Base-by-base conservation (phyloP, 345 rosid genomes). In the Nasturtium officinale region DNA sequence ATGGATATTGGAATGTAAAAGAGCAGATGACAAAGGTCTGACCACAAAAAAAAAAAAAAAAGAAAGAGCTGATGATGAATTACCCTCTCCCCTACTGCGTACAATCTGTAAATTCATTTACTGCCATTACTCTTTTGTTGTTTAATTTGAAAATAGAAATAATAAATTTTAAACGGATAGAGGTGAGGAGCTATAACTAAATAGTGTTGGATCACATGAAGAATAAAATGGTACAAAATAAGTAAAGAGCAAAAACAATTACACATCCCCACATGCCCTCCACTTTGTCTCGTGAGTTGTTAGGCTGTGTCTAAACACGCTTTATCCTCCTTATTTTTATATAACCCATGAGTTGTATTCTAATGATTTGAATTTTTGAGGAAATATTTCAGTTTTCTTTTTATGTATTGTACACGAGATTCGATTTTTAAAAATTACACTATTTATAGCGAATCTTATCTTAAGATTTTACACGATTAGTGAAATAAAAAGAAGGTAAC, bases 211-310 rank as follows among this genome's bases (percentile, higher is more conserved):
- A 70, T 76, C 75, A 70, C 76, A 76, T 70, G 61, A 45, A 47
- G 65, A 54, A 7, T n/a, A 47, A 56, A 70, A 37, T 29, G 9
- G 29, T 63, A 70, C 60, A 55, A 55, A 69, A 77, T 65, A 64
- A 26, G 80, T 56, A 77, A 77, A 70, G 67, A 30, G 67, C 67
- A 71, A 29, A 64, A 77, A 71, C 67, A 64, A 71, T 48, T 38
- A 77, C 71, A 64, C 54, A 48, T 74, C 78, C 64, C 80, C 80
- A 77, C 76, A 77, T 77, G 76, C 61, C 48, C 25, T 65, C 76
- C 80, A 65, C 76, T 64, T 71, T 50, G 76, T 71, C 72, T 45
- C 76, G 62, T 71, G 76, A 77, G 76, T 71, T 77, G 67, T 71
- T 64, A 38, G 72, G 76, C 48, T 77, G 61, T 63, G 30, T 42